Evolutionary conservation across 805 yeast species (phyloP).

Genomic region (Yamadazyma olivae): DNA sequence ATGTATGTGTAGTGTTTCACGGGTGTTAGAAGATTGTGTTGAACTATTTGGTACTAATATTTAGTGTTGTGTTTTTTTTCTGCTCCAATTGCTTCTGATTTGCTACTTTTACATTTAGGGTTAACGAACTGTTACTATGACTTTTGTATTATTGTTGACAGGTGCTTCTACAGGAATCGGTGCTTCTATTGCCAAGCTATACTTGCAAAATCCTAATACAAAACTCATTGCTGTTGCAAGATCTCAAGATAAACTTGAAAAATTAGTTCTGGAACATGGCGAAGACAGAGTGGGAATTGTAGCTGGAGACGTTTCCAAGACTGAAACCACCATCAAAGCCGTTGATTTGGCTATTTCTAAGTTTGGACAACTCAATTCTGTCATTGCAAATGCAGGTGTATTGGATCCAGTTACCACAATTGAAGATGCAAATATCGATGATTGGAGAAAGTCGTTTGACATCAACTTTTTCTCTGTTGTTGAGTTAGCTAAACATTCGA

Average conservation of each 20-base stretch:
- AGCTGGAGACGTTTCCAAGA: constrained; percentile 59
- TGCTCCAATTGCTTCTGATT: too few relatives aligned
- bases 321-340: constrained; percentile 28
- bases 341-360: constrained; percentile 43
- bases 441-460: constrained; percentile 67
- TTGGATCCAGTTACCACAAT: constrained; percentile 70
- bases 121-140: too few relatives aligned
- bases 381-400: constrained; percentile 80
- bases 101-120: too few relatives aligned
- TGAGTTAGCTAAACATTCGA: constrained; percentile 48
- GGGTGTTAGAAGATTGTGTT: not conserved
- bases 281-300: constrained; percentile 47
- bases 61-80: not conserved
- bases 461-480: constrained; percentile 78
- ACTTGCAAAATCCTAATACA: constrained; percentile 35
- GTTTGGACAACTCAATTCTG: constrained; percentile 59
- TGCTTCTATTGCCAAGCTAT: constrained; percentile 57
- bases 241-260: constrained; percentile 44
- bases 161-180: constrained; percentile 85
- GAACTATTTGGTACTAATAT: not conserved
- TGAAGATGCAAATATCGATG: constrained; percentile 47
- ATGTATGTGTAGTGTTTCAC: not conserved
- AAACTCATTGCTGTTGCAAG: constrained; percentile 73
- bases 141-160: constrained; percentile 44
- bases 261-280: constrained; percentile 44